Evolutionary conservation across 176 grass and related monocot species (phyloP), one percentile per base, ranked within the genome.

Genomic region (Guadua angustifolia): DNA sequence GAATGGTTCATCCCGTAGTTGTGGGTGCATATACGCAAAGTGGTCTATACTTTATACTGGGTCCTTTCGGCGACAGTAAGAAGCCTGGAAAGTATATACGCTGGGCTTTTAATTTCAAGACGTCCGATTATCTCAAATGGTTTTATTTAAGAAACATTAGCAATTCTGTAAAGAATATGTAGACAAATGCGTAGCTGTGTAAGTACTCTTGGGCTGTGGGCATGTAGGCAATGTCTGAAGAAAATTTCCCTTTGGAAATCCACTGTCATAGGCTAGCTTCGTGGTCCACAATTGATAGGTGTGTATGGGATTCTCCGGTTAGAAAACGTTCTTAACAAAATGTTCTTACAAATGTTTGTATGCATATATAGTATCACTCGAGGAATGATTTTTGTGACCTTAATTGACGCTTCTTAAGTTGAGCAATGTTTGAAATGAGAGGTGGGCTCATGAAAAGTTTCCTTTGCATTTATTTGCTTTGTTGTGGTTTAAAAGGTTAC

Each of bases 401-500:
- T 68, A 50, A 74, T 74, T 84, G 4, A 69, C 46, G 17, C 29
- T 66, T 17, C 36, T 57, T 38, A 29, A 60, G 59, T 60, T 32
- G 39, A 51, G 35, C 77, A 32, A 22, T 22, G 39, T 55, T 71
- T 38, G 65, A 57, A 46, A 63, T 18, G 24, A 35, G 18, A 49
- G 14, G 35, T 55, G 5, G 45, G 26, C 22, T 17, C 10, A 44
- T 47, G 56, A 52, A 81, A 77, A 57, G 46, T 65, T 43, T 2
- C 25, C 4, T 79, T 80, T 71, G 64, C 65, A 65, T 81, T 85
- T 62, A 63, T 76, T 69, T 63, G 45, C 4, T 36, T 66, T 3
- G 6, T 70, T 85, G 83, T 42, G 78, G 35, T 66, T 85, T 70
- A 70, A 16, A 89, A 80, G 21, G 49, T 43, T 72, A 85, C 76